A percentile compares a stretch with the other conserved stretches of the same genome.
Evolutionary conservation across 257 asterid genomes (phyloP).

Genomic region (Ophiorrhiza pumila): DNA sequence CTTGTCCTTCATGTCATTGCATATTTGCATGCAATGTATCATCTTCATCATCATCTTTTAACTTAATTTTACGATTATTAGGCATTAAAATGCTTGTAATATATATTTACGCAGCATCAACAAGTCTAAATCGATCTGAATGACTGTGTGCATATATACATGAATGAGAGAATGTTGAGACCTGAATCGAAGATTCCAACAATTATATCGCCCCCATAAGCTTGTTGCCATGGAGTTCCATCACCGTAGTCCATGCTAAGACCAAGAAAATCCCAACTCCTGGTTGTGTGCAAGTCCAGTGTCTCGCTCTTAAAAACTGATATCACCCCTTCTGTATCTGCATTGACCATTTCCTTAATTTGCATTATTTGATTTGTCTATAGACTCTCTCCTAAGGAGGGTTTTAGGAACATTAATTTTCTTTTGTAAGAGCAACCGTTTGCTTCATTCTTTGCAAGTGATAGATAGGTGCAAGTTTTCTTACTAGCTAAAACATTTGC

Average conservation of each 20-base stretch:
- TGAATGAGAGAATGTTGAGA: background rate
- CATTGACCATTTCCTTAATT: constrained; percentile 16
- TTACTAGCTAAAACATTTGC: constrained; percentile 48
- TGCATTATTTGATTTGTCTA: background rate
- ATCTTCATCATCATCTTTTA: too few species aligned
- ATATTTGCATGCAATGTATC: too few species aligned
- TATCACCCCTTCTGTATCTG: constrained; percentile 50
- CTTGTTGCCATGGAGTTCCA: constrained; percentile 37
- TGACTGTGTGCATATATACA: too few species aligned
- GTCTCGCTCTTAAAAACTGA: constrained; percentile 54
- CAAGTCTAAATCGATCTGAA: too few species aligned
- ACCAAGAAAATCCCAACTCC: constrained; percentile 76
- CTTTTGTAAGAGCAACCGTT: background rate
- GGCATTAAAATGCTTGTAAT: too few species aligned
- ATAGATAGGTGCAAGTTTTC: background rate
- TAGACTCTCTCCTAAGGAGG: too few species aligned
- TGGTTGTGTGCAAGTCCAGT: constrained; percentile 46
- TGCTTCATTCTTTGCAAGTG: background rate
- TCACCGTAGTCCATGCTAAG: constrained; percentile 34
- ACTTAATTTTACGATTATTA: too few species aligned
- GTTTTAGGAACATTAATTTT: too few species aligned
- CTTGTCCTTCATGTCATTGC: too few species aligned
- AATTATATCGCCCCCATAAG: constrained; percentile 23
- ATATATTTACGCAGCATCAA: too few species aligned
- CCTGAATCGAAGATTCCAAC: constrained; percentile 23